A percentile compares a stretch with the other conserved stretches of the same genome.
Conservation (phyloP, 371 early-diverging fungal genomes). For the Rhizopus sp. region DNA sequence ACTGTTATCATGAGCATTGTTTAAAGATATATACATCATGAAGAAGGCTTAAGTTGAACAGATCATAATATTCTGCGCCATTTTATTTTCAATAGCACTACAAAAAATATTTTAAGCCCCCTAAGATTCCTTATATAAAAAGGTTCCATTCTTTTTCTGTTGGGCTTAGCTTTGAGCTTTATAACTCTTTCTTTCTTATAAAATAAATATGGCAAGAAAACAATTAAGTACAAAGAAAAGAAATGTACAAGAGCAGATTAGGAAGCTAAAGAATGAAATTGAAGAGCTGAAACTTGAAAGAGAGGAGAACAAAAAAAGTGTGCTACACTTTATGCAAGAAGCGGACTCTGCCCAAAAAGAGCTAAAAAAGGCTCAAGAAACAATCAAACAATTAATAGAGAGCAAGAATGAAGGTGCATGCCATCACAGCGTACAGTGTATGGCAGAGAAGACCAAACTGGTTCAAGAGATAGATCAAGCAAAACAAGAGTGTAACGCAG, state of each 20-base stretch:
- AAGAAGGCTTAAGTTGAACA: too few species aligned
- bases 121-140: too few species aligned
- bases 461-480: not conserved
- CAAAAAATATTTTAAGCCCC: not conserved
- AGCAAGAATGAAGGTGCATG: not conserved
- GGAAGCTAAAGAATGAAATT: constrained; percentile 35
- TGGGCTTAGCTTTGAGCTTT: not conserved
- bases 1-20: too few species aligned
- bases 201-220: constrained; percentile 18
- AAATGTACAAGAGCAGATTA: constrained; percentile 29
- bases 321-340: constrained; percentile 43
- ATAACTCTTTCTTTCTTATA: not conserved
- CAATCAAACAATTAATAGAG: constrained; percentile 18
- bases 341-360: constrained; percentile 33
- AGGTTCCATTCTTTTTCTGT: too few species aligned
- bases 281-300: constrained; percentile 41
- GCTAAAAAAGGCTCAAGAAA: constrained; percentile 22
- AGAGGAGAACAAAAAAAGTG: constrained; percentile 45
- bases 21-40: too few species aligned
- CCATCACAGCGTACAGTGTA: constrained; percentile 9
- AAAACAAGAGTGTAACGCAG: not conserved
- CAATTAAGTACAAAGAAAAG: constrained; percentile 21
- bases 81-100: too few species aligned
- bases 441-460: constrained; percentile 1
- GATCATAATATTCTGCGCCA: too few species aligned